Conservation (phyloP, 2,329 filamentous ascomycete species). For the Paramyrothecium roridum region DNA sequence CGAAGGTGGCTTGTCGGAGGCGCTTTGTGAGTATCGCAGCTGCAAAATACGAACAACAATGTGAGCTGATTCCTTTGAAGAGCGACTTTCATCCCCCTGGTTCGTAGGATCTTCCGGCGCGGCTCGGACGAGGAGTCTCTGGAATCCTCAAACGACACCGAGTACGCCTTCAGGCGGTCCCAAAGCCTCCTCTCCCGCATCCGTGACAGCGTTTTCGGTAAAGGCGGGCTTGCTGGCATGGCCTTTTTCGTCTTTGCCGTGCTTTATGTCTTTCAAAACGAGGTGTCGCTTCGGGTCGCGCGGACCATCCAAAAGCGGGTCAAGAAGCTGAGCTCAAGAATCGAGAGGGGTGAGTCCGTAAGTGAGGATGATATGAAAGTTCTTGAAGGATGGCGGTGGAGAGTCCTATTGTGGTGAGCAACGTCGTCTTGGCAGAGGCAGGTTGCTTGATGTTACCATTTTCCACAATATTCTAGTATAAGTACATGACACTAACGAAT, state of each 20-base stretch:
- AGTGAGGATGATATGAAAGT: constrained; percentile 46
- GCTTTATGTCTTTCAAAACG: constrained; percentile 57
- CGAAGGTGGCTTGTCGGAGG: constrained; percentile 50
- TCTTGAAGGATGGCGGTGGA: constrained; percentile 55
- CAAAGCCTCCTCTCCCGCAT: constrained; percentile 49
- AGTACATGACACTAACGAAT: constrained; percentile 27
- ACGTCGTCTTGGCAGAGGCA: neutral
- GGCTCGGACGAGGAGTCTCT: constrained; percentile 32
- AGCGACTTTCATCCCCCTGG: constrained; percentile 47
- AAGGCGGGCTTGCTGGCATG: constrained; percentile 43
- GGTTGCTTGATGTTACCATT: neutral
- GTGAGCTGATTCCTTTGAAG: constrained; percentile 23
- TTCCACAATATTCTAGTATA: constrained; percentile 17
- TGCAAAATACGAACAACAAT: neutral
- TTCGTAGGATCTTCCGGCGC: constrained; percentile 50
- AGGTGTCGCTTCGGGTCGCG: constrained; percentile 53
- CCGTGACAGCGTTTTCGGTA: constrained; percentile 39
- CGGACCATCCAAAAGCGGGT: constrained; percentile 48
- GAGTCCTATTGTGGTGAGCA: constrained; percentile 44
- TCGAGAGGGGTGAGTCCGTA: constrained; percentile 45
- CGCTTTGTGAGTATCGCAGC: constrained; percentile 38
- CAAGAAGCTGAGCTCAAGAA: constrained; percentile 41
- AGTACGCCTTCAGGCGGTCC: constrained; percentile 53
- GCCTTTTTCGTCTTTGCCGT: constrained; percentile 55
- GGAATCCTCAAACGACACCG: constrained; percentile 46